phyloP scores from a whole-genome alignment of 176 grass and related monocot genomes.

The Canna indica region DNA sequence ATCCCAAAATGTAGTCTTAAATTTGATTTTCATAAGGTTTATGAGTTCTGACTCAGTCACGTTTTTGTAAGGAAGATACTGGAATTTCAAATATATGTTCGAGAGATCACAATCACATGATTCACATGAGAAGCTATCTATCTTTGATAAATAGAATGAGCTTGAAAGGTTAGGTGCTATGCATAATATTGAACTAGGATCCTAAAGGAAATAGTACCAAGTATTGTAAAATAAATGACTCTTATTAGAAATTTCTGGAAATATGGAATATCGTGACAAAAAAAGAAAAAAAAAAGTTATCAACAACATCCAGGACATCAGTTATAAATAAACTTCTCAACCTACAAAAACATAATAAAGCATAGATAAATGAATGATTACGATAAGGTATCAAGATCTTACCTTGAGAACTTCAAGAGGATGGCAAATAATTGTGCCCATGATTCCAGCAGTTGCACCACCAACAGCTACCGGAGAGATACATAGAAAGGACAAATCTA shows the following conservation, averaged over 20 bases:
- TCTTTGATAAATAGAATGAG: too few relatives aligned
- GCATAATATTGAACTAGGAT: not conserved
- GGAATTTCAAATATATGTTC: too few relatives aligned
- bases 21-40: too few relatives aligned
- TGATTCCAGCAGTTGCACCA: conserved; percentile 63
- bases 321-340: not conserved
- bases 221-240: not conserved
- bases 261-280: not conserved
- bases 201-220: not conserved
- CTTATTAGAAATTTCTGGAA: not conserved
- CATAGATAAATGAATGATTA: not conserved
- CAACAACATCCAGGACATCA: not conserved
- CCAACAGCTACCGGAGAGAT: conserved; percentile 55
- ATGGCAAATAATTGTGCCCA: conserved; percentile 62
- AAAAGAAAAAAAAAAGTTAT: not conserved
- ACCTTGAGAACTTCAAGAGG: conserved; percentile 93
- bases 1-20: too few relatives aligned
- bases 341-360: not conserved
- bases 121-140: too few relatives aligned
- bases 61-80: too few relatives aligned
- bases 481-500: conserved; percentile 40
- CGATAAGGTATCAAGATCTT: not conserved
- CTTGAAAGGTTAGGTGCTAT: too few relatives aligned
- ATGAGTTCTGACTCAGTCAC: too few relatives aligned
- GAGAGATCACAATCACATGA: too few relatives aligned